Base-by-base conservation (phyloP, 1,284 basidiomycete genomes). In the Bjerkandera adusta region DNA sequence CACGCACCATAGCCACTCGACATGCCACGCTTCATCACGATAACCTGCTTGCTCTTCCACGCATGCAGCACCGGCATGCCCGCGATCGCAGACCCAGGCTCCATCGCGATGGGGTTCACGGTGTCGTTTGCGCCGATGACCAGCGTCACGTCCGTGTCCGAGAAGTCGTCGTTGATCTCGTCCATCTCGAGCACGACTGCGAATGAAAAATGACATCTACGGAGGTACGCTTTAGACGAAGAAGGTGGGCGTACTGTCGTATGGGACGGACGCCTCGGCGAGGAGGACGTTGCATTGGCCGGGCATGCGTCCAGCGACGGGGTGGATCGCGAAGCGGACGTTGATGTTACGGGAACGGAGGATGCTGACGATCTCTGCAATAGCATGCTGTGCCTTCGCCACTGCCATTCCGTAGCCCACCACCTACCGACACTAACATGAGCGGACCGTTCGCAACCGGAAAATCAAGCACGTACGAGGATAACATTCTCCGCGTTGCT, bases 61-160 rank as follows among this genome's bases (percentile, higher is more conserved):
- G 85, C 89, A 55, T 91, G 85, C 49, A 92, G 71, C 18, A 92
- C 89, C 8, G 89, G 89, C 89, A 92, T 92, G 33, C 90, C 89
- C 12, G 89, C 89, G 54, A 92, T 92, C 8, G 89, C 73, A 49
- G 85, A 89, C 34, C 87, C 88, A 4, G 85, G 77, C 65, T 92
- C 89, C n/a, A 92, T 72, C 16, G 89, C 87, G 53, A 92, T 91
- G 8, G 89, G 89, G 64, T 92, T 92, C 44, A 92, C 89, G 1
- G 90, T 92, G 63, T 92, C 89, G 57, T 92, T 92, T n/a, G 89
- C 89, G 36, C 89, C 89, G 52, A 89, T 89, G 52, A 89, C 89
- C 16, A 92, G 77, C 10, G 85, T 88, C 8, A 92, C 77, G 61
- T 92, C 90, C 0, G 90, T 92, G 26, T 89, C 85, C 45, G 73